These are phyloP conservation scores for Neoboletus brunneissimus DNA, from an alignment of 768 basidiomycete genomes.

Conservation along the genomic window DNA sequence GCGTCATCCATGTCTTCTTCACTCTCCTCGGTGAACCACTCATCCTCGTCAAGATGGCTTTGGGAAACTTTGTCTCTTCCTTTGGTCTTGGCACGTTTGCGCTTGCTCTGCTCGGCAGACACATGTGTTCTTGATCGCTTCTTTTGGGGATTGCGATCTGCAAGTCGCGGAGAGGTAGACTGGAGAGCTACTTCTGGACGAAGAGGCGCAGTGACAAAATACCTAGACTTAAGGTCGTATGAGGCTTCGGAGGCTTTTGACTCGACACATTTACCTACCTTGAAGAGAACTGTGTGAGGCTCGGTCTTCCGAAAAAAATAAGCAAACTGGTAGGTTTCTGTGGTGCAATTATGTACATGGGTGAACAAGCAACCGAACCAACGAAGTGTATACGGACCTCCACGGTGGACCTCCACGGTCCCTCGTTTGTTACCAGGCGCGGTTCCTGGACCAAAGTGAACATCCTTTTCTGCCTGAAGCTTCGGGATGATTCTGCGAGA, in stretches of 20 bases:
- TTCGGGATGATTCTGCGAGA: slow-evolving; percentile 61
- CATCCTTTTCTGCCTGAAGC: slow-evolving; percentile 56
- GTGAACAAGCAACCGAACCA: slow-evolving; percentile 2
- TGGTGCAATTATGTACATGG: not conserved
- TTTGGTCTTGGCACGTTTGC: slow-evolving; percentile 41
- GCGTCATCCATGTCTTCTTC: slow-evolving; percentile 15
- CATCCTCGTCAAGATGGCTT: slow-evolving; percentile 27
- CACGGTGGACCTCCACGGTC: slow-evolving; percentile 79
- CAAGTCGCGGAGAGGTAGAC: slow-evolving; percentile 6
- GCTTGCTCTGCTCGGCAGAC: slow-evolving; percentile 8
- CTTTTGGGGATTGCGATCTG: slow-evolving; percentile 4
- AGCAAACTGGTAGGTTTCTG: slow-evolving; percentile 87
- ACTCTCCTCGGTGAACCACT: slow-evolving; percentile 18
- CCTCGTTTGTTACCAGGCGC: slow-evolving; percentile 56
- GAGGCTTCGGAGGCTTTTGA: not conserved
- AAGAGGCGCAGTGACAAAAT: slow-evolving; percentile 36
- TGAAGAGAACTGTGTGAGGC: slow-evolving; percentile 76
- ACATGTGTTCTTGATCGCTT: slow-evolving; percentile 22
- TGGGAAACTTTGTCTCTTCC: slow-evolving; percentile 32
- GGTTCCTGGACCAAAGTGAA: slow-evolving; percentile 38
- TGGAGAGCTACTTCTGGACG: slow-evolving; percentile 19
- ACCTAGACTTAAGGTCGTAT: slow-evolving; percentile 36
- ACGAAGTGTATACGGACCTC: slow-evolving; percentile 46
- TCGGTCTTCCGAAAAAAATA: slow-evolving; percentile 86
- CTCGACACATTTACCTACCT: slow-evolving; percentile 46